Evolutionary conservation across 2,329 filamentous ascomycete genomes (phyloP), one percentile per base, ranked within the genome.

Genomic region (Microdochium nivale): DNA sequence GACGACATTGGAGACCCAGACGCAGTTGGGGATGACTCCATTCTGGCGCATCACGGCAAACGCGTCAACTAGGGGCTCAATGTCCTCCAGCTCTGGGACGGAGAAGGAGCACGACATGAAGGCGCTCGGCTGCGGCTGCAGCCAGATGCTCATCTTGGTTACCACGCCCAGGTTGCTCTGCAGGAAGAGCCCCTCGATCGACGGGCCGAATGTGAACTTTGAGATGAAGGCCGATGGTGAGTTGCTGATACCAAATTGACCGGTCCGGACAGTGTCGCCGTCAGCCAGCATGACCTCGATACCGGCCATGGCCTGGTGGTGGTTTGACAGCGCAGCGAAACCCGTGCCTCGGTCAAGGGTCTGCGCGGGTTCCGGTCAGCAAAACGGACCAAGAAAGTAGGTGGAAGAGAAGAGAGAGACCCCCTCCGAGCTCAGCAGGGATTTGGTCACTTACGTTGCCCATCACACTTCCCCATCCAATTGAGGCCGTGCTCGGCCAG

Each of bases 151-250:
- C 66, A 81, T 74, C 59, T 80, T 80, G 3, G 75, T 77, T 4
- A 80, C 75, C 25, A 81, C 73, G 2, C 77, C 78, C 7, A 80
- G 65, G 52, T 77, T 79, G 14, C 70, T 73, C 58, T 80, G 76
- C 1, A 75, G 62, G 58, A 81, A 80, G 2, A 80, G 68, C 0
- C 74, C 73, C 48, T 74, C 71, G 40, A 72, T 63, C 1, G 66
- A 67, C 4, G 71, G 71, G 0, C 70, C 70, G 53, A 70, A 74
- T 7, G 62, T 66, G 53, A 68, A 63, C 51, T 68, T 67, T 44
- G 67, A 69, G 1, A 66, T 56, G 48, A 68, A 64, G 19, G 70
- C 65, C 1, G 68, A 71, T 1, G 67, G 65, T 2, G 70, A 73
- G 48, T 62, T 65, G 11, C 66, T 64, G 52, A 75, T 65, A 44